Evolutionary conservation across 768 basidiomycete species (phyloP).

Genomic region (Leccinum pellstonianum): DNA sequence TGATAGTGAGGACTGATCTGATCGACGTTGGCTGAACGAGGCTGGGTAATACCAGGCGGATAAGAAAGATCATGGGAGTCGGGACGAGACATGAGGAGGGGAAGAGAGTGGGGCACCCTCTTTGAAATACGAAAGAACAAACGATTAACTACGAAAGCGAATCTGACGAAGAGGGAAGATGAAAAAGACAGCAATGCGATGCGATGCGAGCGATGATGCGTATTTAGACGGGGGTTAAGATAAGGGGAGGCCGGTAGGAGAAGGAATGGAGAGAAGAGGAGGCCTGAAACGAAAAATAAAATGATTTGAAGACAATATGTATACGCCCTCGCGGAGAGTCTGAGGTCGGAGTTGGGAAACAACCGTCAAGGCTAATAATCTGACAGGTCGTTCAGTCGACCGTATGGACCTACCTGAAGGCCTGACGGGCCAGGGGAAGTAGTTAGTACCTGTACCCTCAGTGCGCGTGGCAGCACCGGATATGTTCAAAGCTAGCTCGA

Average conservation of each 20-base stretch:
- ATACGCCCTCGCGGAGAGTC: slow-evolving; percentile 32
- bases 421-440: background rate
- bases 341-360: slow-evolving; percentile 33
- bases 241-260: slow-evolving; percentile 19
- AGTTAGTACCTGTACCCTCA: slow-evolving; percentile 1
- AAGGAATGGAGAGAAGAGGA: slow-evolving; percentile 14
- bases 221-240: slow-evolving; percentile 34
- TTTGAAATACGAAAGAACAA: slow-evolving; percentile 27
- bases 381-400: slow-evolving; percentile 17
- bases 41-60: slow-evolving; percentile 29
- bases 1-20: slow-evolving; percentile 14
- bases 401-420: background rate
- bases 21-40: slow-evolving; percentile 34
- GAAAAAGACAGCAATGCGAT: slow-evolving; percentile 36
- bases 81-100: slow-evolving; percentile 41
- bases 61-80: slow-evolving; percentile 43
- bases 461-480: background rate
- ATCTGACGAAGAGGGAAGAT: slow-evolving; percentile 11
- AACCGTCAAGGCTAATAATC: slow-evolving; percentile 15
- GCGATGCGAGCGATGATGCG: slow-evolving; percentile 27
- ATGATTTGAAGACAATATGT: slow-evolving; percentile 21
- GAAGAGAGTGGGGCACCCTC: slow-evolving; percentile 11
- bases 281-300: slow-evolving; percentile 30
- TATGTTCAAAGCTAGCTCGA: slow-evolving; percentile 12
- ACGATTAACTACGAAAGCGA: slow-evolving; percentile 34